Evolutionary conservation across 192 early-diverging fungal genomes (phyloP).

Genomic region (Geosiphon pyriformis): DNA sequence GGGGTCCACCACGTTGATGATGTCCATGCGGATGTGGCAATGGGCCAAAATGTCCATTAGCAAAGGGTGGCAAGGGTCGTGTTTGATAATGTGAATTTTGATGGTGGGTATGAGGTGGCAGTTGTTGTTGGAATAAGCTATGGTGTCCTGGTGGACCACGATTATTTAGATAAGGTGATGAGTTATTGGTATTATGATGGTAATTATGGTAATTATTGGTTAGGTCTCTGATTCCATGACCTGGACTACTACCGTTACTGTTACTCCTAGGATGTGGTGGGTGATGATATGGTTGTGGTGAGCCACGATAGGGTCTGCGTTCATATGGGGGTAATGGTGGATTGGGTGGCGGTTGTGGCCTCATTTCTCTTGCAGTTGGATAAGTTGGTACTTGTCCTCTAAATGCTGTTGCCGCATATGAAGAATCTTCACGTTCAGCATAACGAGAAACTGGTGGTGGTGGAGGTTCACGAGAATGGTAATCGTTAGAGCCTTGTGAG

Average conservation of each 20-base stretch:
- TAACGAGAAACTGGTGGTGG: not conserved
- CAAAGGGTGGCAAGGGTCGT: not conserved
- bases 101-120: not conserved
- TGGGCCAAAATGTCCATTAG: not conserved
- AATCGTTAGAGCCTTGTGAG: not conserved
- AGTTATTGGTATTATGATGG: not conserved
- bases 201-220: not conserved
- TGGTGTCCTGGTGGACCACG: not conserved
- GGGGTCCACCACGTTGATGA: not conserved
- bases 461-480: not conserved
- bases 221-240: not conserved
- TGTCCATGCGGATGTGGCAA: not conserved
- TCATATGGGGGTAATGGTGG: not conserved
- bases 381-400: not conserved
- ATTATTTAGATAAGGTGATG: not conserved
- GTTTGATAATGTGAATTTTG: not conserved
- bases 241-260: not conserved
- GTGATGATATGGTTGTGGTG: not conserved
- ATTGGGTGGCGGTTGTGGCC: not conserved
- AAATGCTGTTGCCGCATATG: not conserved
- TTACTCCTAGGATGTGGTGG: not conserved
- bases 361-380: not conserved
- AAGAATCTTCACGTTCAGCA: not conserved
- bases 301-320: not conserved
- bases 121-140: not conserved